Evolutionary conservation across 805 yeast genomes (phyloP), one percentile per base, ranked within the genome.

Genomic region (Candida maris): DNA sequence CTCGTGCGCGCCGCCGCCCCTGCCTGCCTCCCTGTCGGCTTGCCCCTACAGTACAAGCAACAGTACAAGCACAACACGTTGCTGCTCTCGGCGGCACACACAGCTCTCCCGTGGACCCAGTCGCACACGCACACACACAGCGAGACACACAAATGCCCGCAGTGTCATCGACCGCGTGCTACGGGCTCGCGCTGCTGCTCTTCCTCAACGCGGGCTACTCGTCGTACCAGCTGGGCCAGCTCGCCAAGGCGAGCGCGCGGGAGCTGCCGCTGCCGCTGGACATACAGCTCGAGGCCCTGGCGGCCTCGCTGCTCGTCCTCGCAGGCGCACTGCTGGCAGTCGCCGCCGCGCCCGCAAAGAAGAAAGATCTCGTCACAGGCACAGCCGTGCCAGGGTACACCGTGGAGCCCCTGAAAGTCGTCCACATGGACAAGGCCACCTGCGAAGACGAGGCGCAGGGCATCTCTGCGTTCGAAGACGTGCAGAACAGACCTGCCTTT

Each of bases 131-230:
- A n/a, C n/a, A n/a, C n/a, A n/a, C n/a, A n/a, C n/a, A n/a, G n/a
- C n/a, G n/a, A n/a, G 12, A 13, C 28, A 10, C 28, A 25, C 15
- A 7, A 8, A 25, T 25, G 28, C 7, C 15, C 28, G 28, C 14
- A 8, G 28, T 18, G 33, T 8, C 28, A n/a, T 13, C 14, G 15
- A 25, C 14, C 15, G n/a, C n/a, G 29, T 38, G 33, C 27, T 45
- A 22, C 26, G 27, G 27, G 7, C 15, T 46, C 9, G 55, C 55
- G 10, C 19, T 39, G 8, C 19, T 48, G 3, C 29, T 55, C 30
- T 59, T 75, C 24, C 33, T 64, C 1, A 80, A 77, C 49, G 68
- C 79, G 1, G 77, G 71, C 1, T 75, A 72, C 44, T 75, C 81
- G 5, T 67, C 80, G 2, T 71, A 68, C 44, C 79, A 75, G 48